Percentiles rank a stretch among this genome's conserved stretches.
Evolutionary conservation across 106 monocot genomes (phyloP).

Genomic region (Apostasia ramifera): DNA sequence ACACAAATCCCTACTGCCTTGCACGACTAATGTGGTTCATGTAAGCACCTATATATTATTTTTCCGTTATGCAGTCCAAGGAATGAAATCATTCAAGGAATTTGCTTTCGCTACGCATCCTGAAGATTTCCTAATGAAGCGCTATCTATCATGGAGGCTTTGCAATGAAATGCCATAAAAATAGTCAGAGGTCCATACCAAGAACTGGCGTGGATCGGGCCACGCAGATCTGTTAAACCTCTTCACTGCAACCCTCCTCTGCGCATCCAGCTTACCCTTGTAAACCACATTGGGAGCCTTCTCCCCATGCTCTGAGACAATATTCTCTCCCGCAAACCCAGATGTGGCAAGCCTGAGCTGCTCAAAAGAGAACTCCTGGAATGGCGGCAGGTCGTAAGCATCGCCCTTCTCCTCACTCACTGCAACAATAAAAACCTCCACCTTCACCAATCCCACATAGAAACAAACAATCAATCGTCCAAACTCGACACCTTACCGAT

Average conservation of each 20-base stretch:
- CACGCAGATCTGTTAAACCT: slow-evolving; percentile 85
- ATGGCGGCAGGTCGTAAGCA: slow-evolving; percentile 38
- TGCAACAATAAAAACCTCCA: slow-evolving; percentile 8
- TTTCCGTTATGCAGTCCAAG: too few species aligned
- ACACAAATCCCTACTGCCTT: too few species aligned
- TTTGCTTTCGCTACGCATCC: too few species aligned
- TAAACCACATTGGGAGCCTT: slow-evolving; percentile 95
- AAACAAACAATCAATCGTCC: slow-evolving; percentile 3
- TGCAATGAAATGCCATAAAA: neutral
- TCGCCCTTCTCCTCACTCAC: slow-evolving; percentile 51
- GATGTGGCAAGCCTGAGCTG: slow-evolving; percentile 85
- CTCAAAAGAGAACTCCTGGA: slow-evolving; percentile 85
- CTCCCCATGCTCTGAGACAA: slow-evolving; percentile 92
- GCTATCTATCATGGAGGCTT: too few species aligned
- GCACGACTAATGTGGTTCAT: too few species aligned
- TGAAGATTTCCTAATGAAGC: too few species aligned
- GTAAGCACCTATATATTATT: too few species aligned
- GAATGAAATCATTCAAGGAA: too few species aligned
- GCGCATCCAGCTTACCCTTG: slow-evolving; percentile 88
- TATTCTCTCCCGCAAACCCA: slow-evolving; percentile 75
- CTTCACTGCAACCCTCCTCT: slow-evolving; percentile 77
- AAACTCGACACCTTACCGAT: slow-evolving; percentile 23
- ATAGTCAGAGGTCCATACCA: slow-evolving; percentile 39
- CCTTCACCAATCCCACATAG: slow-evolving; percentile 3
- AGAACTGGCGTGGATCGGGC: slow-evolving; percentile 90